Conservation (phyloP, 106 monocot species). For the Dendrobium nobile region DNA sequence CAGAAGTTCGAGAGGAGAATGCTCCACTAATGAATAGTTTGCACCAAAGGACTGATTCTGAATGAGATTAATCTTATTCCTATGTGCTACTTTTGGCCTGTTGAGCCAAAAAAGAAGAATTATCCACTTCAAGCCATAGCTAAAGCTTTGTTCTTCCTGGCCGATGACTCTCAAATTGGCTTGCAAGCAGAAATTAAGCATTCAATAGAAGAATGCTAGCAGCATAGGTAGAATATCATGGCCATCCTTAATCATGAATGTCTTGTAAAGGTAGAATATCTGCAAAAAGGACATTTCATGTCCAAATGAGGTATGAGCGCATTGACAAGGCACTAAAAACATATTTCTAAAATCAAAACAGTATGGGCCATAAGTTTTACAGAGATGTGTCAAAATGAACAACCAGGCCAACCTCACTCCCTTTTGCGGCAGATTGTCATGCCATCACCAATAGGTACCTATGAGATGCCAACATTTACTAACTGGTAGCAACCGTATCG, state of each 20-base stretch:
- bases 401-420: constrained; percentile 3
- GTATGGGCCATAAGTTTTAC: not conserved
- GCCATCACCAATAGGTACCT: constrained; percentile 96
- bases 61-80: no score
- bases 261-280: not conserved
- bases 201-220: no score
- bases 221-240: no score
- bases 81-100: not conserved
- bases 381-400: not conserved
- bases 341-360: not conserved
- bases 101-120: no score
- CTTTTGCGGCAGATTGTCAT: constrained; percentile 90
- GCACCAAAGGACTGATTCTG: not conserved
- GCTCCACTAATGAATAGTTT: not conserved
- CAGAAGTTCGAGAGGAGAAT: not conserved
- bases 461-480: constrained; percentile 2
- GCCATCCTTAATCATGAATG: not conserved
- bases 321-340: not conserved
- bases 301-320: not conserved
- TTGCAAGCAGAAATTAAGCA: not conserved
- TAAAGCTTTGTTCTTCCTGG: not conserved
- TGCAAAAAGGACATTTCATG: not conserved
- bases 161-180: not conserved
- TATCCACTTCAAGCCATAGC: not conserved
- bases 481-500: no score